Conservation (phyloP, 208 protist species). For the Leptomonas pyrrhocoris region DNA sequence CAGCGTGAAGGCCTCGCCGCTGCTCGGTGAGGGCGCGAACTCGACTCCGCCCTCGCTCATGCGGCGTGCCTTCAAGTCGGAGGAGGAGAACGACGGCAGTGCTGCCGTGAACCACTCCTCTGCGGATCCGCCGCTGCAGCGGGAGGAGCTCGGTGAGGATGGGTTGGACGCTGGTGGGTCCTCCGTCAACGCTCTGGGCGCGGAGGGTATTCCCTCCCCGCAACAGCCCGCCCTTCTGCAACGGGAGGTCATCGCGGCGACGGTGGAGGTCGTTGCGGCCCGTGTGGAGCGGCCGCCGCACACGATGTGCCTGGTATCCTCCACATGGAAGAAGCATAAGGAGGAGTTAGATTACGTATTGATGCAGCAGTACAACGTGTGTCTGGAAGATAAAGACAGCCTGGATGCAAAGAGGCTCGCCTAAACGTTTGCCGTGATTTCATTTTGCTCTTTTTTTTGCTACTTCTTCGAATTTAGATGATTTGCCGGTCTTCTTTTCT, state of each 20-base stretch:
- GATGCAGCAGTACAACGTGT: conserved; percentile 51
- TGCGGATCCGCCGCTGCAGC: not conserved
- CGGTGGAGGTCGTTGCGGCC: conserved; percentile 26
- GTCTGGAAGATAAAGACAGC: conserved; percentile 36
- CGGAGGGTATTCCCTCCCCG: not conserved
- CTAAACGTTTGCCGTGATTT: not conserved
- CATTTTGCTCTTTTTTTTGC: not conserved
- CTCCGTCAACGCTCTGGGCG: too few species aligned
- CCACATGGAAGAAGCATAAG: conserved; percentile 41
- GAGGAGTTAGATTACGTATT: conserved; percentile 48
- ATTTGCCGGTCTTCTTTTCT: not conserved
- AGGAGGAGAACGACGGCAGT: not conserved
- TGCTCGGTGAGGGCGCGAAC: not conserved
- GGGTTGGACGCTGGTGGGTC: not conserved
- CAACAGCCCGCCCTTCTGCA: conserved; percentile 17
- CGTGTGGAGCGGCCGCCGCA: conserved; percentile 23
- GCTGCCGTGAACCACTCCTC: not conserved
- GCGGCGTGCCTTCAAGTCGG: not conserved
- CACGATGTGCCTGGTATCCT: conserved; percentile 34
- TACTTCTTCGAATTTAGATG: not conserved
- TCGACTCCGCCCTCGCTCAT: not conserved
- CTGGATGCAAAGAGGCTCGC: conserved; percentile 14
- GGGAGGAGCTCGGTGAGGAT: not conserved
- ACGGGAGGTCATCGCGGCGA: conserved; percentile 13
- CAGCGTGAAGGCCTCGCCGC: not conserved